Evolutionary conservation across 805 yeast genomes (phyloP).

Genomic region (Candida namnaoensis): DNA sequence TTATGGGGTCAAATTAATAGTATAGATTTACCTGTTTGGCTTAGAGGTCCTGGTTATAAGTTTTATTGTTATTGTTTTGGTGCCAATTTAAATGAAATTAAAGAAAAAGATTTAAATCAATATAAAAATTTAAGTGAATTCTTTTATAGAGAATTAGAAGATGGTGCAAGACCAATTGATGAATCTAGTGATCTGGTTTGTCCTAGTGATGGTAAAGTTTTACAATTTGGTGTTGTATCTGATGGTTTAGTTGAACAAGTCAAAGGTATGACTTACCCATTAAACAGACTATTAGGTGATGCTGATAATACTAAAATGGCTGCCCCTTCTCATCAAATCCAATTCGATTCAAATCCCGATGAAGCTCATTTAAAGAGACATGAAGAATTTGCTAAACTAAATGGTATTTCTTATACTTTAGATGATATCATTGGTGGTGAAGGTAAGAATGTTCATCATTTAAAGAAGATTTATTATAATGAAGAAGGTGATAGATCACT

Average conservation of each 20-base stretch:
- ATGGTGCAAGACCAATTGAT: slow-evolving; percentile 72
- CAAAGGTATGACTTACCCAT: slow-evolving; percentile 89
- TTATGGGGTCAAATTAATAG: slow-evolving; percentile 92
- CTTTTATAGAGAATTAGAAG: slow-evolving; percentile 74
- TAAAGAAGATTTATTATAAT: slow-evolving; percentile 39
- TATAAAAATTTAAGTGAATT: slow-evolving; percentile 84
- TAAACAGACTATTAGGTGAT: slow-evolving; percentile 80
- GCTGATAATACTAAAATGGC: slow-evolving; percentile 31
- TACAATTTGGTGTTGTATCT: slow-evolving; percentile 74
- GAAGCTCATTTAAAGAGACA: slow-evolving; percentile 39
- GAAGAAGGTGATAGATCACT: slow-evolving; percentile 64
- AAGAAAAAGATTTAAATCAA: slow-evolving; percentile 65
- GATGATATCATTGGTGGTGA: slow-evolving; percentile 62
- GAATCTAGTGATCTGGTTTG: slow-evolving; percentile 60
- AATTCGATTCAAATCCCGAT: slow-evolving; percentile 33
- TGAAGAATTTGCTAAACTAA: slow-evolving; percentile 67
- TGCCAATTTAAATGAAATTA: slow-evolving; percentile 83
- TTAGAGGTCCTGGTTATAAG: slow-evolving; percentile 73
- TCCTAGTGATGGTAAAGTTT: slow-evolving; percentile 89
- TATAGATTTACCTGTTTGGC: slow-evolving; percentile 78
- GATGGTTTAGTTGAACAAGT: slow-evolving; percentile 93
- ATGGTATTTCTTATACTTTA: slow-evolving; percentile 64
- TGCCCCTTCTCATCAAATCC: slow-evolving; percentile 43
- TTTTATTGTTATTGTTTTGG: slow-evolving; percentile 78
- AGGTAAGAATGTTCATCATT: slow-evolving; percentile 30